phyloP scores from a whole-genome alignment of 2,329 filamentous ascomycete species.

The Calcarisporium arbuscula region DNA sequence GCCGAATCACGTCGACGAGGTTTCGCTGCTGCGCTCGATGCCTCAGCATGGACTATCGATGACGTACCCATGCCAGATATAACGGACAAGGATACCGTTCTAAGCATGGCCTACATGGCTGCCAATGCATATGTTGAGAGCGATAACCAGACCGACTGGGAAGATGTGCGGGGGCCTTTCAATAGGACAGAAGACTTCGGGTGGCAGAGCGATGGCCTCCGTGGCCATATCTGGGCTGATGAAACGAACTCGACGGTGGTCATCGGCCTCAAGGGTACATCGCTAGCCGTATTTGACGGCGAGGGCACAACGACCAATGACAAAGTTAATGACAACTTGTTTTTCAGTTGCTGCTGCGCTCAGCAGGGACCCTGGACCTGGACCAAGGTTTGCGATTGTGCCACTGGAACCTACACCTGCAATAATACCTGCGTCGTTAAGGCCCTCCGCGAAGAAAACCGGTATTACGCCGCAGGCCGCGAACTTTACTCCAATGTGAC shows the following conservation, averaged over 20 bases:
- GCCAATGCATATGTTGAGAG: slow-evolving; percentile 80
- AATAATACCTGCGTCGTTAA: slow-evolving; percentile 83
- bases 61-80: slow-evolving; percentile 73
- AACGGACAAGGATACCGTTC: slow-evolving; percentile 75
- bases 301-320: slow-evolving; percentile 95
- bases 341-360: slow-evolving; percentile 95
- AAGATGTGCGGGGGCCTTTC: slow-evolving; percentile 70
- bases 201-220: slow-evolving; percentile 82
- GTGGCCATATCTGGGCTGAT: slow-evolving; percentile 89
- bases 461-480: slow-evolving; percentile 83
- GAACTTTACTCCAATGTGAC: slow-evolving; percentile 92
- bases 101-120: slow-evolving; percentile 82
- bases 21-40: slow-evolving; percentile 59
- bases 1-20: slow-evolving; percentile 64
- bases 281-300: slow-evolving; percentile 88
- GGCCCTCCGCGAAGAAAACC: slow-evolving; percentile 72
- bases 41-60: slow-evolving; percentile 78
- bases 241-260: slow-evolving; percentile 79
- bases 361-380: slow-evolving; percentile 88
- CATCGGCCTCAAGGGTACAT: slow-evolving; percentile 89
- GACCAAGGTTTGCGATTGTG: slow-evolving; percentile 90
- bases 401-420: slow-evolving; percentile 78
- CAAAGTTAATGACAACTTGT: slow-evolving; percentile 95
- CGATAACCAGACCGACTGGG: slow-evolving; percentile 70
- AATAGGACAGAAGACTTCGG: slow-evolving; percentile 88